These are phyloP conservation scores for Ophiostoma sp. DNA, from an alignment of 2,329 filamentous ascomycete genomes.

Conservation along the genomic window DNA sequence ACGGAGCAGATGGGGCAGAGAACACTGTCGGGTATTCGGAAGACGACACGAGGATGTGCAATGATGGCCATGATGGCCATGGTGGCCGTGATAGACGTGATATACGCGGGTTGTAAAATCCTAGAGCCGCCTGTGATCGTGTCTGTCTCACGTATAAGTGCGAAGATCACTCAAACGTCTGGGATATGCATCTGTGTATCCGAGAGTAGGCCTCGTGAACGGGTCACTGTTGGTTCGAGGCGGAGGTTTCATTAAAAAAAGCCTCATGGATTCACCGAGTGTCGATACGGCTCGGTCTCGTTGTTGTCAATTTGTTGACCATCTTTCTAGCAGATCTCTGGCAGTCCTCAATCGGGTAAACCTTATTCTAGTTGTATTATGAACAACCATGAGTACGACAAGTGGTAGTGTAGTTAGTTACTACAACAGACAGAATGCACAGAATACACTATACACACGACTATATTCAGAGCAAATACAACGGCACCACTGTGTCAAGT, in stretches of 20 bases:
- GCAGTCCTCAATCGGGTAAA: not conserved
- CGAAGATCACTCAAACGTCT: not conserved
- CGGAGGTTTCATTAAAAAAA: no score
- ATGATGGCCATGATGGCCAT: not conserved
- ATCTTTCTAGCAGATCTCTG: no score
- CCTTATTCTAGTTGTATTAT: not conserved
- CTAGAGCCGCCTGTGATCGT: not conserved
- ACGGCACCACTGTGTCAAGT: not conserved
- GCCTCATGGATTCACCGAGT: not conserved
- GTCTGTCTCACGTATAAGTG: not conserved
- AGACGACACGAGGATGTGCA: not conserved
- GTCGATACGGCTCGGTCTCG: not conserved
- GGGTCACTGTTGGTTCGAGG: not conserved
- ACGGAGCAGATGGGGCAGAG: not conserved
- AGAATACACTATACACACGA: not conserved
- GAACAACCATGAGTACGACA: not conserved
- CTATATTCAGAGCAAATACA: not conserved
- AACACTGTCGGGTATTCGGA: not conserved
- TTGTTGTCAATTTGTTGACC: not conserved
- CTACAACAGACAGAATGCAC: no score
- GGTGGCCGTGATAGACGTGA: not conserved
- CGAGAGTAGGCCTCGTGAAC: not conserved
- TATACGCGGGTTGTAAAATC: not conserved
- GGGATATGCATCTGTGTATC: not conserved
- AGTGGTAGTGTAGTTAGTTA: not conserved